Base-by-base conservation (phyloP, 306 rosid genomes). In the Cucurbita pepo region DNA sequence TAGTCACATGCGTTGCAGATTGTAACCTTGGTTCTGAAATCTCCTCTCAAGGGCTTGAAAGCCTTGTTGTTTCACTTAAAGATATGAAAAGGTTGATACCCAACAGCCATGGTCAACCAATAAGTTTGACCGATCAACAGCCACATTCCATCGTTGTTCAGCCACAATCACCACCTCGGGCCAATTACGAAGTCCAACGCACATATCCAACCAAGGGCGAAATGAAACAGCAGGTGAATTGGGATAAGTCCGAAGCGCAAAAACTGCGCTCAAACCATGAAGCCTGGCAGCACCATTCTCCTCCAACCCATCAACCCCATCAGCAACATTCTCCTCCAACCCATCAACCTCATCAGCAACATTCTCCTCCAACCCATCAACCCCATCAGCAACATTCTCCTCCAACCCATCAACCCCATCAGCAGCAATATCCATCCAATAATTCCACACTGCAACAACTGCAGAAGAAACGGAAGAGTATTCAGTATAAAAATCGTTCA, bases 1-100 rank as follows among this genome's bases (percentile, higher is more conserved):
- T 78, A 41, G 57, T 81, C 22, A 37, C 61, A 65, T 88, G 88
- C 79, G 74, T 88, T 36, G 69, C 73, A 53, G 88, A 85, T n/a
- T 64, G 80, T 80, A 73, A 77, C 13, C 82, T 85, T 22, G 67
- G 76, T 64, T 69, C 81, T 48, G 72, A 69, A 59, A 71, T 77
- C 79, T 77, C 82, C 30, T 70, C 77, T 19, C 40, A 25, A 4
- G 76, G 45, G 72, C 80, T 88, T 69, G 56, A 72, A 18, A 44
- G 19, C 4, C 81, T 81, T 25, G 79, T 86, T 72, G 18, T 8
- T 25, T 41, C 12, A 52, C 77, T 86, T 22, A 78, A 76, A 74
- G 56, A 19, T 36, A 50, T 78, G 30, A 80, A 79, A 44, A 47
- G 41, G 43, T 18, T 12, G 73, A 67, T 47, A 18, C 7, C 4